Evolutionary conservation across 1,284 basidiomycete species (phyloP).

Genomic region (Butyriboletus regius): DNA sequence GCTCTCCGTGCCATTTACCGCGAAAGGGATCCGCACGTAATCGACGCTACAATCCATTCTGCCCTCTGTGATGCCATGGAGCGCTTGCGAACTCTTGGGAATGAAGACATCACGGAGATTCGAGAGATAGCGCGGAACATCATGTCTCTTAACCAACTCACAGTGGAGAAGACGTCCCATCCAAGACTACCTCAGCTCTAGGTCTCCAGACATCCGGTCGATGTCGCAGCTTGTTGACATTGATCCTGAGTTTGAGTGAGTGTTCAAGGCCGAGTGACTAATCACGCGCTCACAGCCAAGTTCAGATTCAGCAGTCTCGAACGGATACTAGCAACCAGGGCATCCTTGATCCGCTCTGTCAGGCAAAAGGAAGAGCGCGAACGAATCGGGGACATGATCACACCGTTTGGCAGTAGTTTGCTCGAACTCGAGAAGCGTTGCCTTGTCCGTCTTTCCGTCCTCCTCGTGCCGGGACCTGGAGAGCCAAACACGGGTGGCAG

Average conservation of each 20-base stretch:
- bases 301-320: constrained; percentile 74
- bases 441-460: constrained; percentile 65
- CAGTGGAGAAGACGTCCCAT: constrained; percentile 44
- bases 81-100: constrained; percentile 58
- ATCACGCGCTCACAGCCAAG: constrained; percentile 10
- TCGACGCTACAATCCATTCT: constrained; percentile 45
- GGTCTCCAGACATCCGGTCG: constrained; percentile 31
- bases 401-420: constrained; percentile 49
- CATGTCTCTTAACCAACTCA: constrained; percentile 72
- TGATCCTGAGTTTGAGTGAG: constrained; percentile 61
- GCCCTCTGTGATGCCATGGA: constrained; percentile 57
- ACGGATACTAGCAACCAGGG: constrained; percentile 71
- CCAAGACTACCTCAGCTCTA: constrained; percentile 36
- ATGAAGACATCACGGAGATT: constrained; percentile 73
- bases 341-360: constrained; percentile 70
- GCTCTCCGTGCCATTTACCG: constrained; percentile 73
- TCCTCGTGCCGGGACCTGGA: constrained; percentile 86
- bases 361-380: constrained; percentile 58
- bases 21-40: constrained; percentile 50
- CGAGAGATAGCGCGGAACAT: constrained; percentile 60
- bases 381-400: constrained; percentile 64
- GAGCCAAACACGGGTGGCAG: constrained; percentile 91
- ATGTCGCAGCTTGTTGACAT: constrained; percentile 46
- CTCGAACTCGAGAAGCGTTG: constrained; percentile 62
- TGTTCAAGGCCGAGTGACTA: neutral